Evolutionary conservation across 2,329 filamentous ascomycete genomes (phyloP), one percentile per base, ranked within the genome.

Genomic region (Exophiala mesophila): DNA sequence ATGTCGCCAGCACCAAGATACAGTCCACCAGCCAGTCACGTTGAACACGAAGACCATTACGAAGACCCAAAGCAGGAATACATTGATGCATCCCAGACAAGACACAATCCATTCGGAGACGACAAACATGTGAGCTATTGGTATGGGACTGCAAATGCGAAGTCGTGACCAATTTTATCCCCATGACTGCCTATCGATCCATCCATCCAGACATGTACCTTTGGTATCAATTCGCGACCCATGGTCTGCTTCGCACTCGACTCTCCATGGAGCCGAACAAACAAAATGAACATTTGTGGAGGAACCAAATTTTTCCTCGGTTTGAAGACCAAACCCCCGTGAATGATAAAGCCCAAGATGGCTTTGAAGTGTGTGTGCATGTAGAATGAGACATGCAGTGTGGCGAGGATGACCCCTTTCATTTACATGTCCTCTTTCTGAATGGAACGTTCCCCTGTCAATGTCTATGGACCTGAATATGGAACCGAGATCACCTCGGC

Each of bases 51-150:
- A 28, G 53, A 57, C 2, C 50, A 59, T 30, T 65, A 62, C 46
- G 54, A 61, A 6, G 62, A 67, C 43, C 62, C 68, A 51, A 71
- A 71, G 45, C 32, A 66, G 24, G 68, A 66, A 1, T 69, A 65
- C 48, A 64, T 63, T 1, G 33, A 56, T 36, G 58, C 60, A 16
- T 41, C 63, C 13, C 55, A 21, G 20, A 33, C 35, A 5, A 21
- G 26, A 18, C 20, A 61, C 31, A 54, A 59, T 37, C 42, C 42
- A 12, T 40, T 45, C 18, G 42, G 42, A 15, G 51, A 54, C 26
- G 47, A 39, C 35, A 54, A 54, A 28, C 40, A 32, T 3, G 37
- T 24, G 12, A 26, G 7, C 23, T 26, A 26, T 26, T 26, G 23
- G 23, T 12, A 26, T 7, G 23, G 23, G n/a, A n/a, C n/a, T n/a